Percentiles rank a stretch among this genome's conserved stretches.
These are phyloP conservation scores for Cylindrotheca closterium DNA, from an alignment of 108 stramenopile genomes.

Conservation along the genomic window DNA sequence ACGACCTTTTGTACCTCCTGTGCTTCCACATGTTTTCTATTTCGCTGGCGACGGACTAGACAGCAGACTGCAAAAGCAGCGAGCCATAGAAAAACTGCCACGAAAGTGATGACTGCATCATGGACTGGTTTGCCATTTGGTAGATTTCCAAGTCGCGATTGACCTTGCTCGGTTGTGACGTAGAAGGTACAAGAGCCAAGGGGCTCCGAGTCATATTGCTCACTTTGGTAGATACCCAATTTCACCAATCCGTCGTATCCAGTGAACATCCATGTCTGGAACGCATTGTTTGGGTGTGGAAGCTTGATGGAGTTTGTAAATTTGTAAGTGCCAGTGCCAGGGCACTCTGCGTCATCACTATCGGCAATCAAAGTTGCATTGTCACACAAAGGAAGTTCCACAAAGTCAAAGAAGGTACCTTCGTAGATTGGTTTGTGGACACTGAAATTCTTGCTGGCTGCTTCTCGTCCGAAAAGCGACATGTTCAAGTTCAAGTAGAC, in stretches of 20 bases:
- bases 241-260: not conserved
- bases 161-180: not conserved
- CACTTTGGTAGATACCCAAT: not conserved
- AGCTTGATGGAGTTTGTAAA: not conserved
- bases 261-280: not conserved
- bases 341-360: not conserved
- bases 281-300: not conserved
- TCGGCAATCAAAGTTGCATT: not conserved
- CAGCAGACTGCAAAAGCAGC: not conserved
- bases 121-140: not conserved
- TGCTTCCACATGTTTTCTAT: not conserved
- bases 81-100: not conserved
- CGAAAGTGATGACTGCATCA: not conserved
- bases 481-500: not conserved
- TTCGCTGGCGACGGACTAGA: not conserved
- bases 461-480: not conserved
- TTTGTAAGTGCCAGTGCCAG: not conserved
- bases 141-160: not conserved
- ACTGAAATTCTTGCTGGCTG: not conserved
- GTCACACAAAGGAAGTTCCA: not conserved
- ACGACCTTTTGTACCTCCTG: not conserved
- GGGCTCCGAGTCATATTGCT: not conserved
- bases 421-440: not conserved
- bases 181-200: not conserved
- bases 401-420: not conserved